Evolutionary conservation across 2,329 filamentous ascomycete species (phyloP), one percentile per base, ranked within the genome.

Genomic region (Ophiosphaerella narmari): DNA sequence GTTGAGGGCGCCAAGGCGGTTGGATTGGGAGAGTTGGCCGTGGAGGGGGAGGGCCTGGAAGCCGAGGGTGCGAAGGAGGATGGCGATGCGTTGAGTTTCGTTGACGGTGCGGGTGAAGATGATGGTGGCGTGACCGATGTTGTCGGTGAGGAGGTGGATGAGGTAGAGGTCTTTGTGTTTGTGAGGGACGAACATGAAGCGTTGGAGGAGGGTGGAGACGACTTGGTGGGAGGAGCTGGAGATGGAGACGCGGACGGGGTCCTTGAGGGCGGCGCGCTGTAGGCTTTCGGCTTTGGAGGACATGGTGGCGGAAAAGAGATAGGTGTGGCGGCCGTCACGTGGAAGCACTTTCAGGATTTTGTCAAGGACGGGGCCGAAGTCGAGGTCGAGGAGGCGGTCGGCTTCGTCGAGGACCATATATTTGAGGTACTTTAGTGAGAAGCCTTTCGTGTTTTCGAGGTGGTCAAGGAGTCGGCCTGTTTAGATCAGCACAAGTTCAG

Each of bases 391-490:
- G 8, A 97, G 81, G 50, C 92, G 82, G 72, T 97, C 93, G 21
- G 93, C 93, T 76, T 97, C 93, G 68, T 97, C 93, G 84, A 97
- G 91, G 54, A 97, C 92, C 3, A 97, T 79, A 68, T 93, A 96
- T 67, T 92, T 92, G 33, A 97, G 78, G 4, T 83, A 82, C 26
- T 88, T 84, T 41, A 97, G 77, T 1, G 88, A 92, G 75, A 99
- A 97, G 9, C 94, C 93, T 74, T 96, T 97, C 2, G 94, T 99
- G 75, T 96, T 96, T 71, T 97, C 91, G 7, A 97, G 78, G 64
- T 99, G 94, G 66, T 97, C 94, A 4, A 97, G 80, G 18, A 97
- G 78, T 48, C 93, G 85, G 44, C 92, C 26, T 29, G 26, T 6
- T 11, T 29, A 29, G 26, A 29, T 29, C 11, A 29, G 26, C 11